Evolutionary conservation across 2,329 filamentous ascomycete species (phyloP), one percentile per base, ranked within the genome.

Genomic region (Talaromyces marneffei): DNA sequence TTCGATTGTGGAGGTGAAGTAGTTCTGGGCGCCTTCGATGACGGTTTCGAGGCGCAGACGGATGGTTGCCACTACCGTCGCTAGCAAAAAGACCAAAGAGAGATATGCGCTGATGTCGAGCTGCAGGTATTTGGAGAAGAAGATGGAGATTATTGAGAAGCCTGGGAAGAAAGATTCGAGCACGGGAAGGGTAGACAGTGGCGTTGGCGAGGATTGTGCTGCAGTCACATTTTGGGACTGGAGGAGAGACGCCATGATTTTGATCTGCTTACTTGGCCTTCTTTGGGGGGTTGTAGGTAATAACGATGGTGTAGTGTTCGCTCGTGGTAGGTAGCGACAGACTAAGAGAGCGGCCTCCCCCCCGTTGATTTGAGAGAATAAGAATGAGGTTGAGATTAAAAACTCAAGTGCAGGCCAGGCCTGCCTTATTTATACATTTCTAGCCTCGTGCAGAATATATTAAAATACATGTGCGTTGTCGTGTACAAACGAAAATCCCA

Each of bases 1-100:
- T 66, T 87, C 84, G 18, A 87, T 86, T 1, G 82, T 84, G 2
- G 84, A 87, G 79, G 88, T 85, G 66, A 87, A 81, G 66, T 88
- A 77, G 5, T 75, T 67, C 44, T 82, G 78, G 31, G 86, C 65
- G 40, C 81, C 71, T 0, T 72, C 70, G 75, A 78, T 82, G 12
- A 83, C 61, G 66, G 79, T 81, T 2, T 76, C 71, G 58, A 79
- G 54, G 48, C 83, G 69, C 65, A 87, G 87, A 63, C 78, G 78
- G 75, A 82, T 82, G 9, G 76, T 75, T 16, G 85, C 79, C 4
- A 74, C 78, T 12, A 84, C 62, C 25, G 79, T 75, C 9, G 82
- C 80, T 10, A 81, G 56, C 4, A 82, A 68, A 5, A 88, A 66
- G 1, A 89, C 66, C 5, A 83, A 66, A 1, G 86, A 85, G 25